Evolutionary conservation across 2,329 filamentous ascomycete species (phyloP), one percentile per base, ranked within the genome.

Genomic region (Clonostachys chloroleuca): DNA sequence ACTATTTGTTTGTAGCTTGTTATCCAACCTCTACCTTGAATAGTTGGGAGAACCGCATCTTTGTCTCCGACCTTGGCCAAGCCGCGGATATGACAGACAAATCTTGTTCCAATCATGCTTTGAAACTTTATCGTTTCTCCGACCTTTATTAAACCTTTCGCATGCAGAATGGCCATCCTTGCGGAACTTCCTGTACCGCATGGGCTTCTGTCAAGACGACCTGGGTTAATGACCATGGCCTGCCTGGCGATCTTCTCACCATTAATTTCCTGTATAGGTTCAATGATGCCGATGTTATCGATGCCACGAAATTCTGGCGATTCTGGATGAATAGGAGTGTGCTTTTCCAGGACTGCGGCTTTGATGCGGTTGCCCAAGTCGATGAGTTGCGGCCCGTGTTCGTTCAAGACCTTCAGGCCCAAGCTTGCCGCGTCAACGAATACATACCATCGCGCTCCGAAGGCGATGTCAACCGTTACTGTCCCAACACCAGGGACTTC

Each of bases 381-480:
- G 12, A 75, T 58, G 3, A 77, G 57, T 34, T 63, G 57, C 0
- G 57, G 44, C 7, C 62, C 64, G 40, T 67, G 44, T 17, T 56
- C 49, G 40, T 62, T 61, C 16, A 61, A 54, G 17, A 75, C 56
- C 9, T 47, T 47, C 6, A 73, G 48, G 0, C 66, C 66, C 2
- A 72, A 49, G 0, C 64, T 61, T 2, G 55, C 56, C 0, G 62
- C 66, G 44, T 73, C 67, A 1, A 74, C 68, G 10, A 75, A 43
- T 2, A 58, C 66, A 46, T 69, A 76, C 51, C 66, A 63, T 71
- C 71, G 72, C 2, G 72, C 72, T 7, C 72, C 72, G 58, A 66
- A 75, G 12, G 68, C 72, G 43, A 76, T 59, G 45, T 76, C 71
- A 3, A 74, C 66, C 0, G 45, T 50, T 3, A 74, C 52, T 5